Evolutionary conservation across 176 grass and related monocot genomes (phyloP), one percentile per base, ranked within the genome.

Genomic region (Oryza meridionalis): DNA sequence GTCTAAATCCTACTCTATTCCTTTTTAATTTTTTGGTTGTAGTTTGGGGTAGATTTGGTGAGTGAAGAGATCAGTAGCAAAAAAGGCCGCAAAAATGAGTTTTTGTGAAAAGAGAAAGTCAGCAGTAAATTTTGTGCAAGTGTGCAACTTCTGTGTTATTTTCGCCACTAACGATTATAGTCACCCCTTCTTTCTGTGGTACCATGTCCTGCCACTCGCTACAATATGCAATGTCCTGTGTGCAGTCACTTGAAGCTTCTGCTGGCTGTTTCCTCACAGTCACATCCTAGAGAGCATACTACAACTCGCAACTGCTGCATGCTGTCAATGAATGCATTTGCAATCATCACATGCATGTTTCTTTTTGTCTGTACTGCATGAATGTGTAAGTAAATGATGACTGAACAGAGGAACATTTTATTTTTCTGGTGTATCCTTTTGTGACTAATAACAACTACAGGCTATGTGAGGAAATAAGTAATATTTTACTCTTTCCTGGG

Each of bases 271-370:
- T 50, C 42, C 17, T 67, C 21, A 9, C 38, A 40, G 38, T 40
- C 38, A 40, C 17, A 35, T 79, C 19, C 26, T 49, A 79, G 5
- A 50, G 67, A 50, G 67, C 11, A 17, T 49, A 79, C 17, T 70
- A 10, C 40, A 26, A 13, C 6, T 25, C 1, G 3, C 11, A 16
- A 69, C 67, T 4, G 17, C 40, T 26, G 40, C 43, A 46, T 26
- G 69, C 21, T 37, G 17, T 11, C 66, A 65, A 35, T 3, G 46
- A 19, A 80, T 80, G 35, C 27, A 80, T 69, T 81, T 80, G 35
- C 27, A 80, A 80, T 81, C 45, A 9, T 68, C 77, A 68, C 21
- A 43, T 0, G 43, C 44, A 53, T 80, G 65, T 24, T 68, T 9
- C 11, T 9, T 3, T 13, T 37, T 32, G 46, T 80, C 61, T 67